A percentile compares a stretch with the other conserved stretches of the same genome.
These are phyloP conservation scores for Trypanosoma grayi DNA, from an alignment of 208 protist species.

Conservation along the genomic window DNA sequence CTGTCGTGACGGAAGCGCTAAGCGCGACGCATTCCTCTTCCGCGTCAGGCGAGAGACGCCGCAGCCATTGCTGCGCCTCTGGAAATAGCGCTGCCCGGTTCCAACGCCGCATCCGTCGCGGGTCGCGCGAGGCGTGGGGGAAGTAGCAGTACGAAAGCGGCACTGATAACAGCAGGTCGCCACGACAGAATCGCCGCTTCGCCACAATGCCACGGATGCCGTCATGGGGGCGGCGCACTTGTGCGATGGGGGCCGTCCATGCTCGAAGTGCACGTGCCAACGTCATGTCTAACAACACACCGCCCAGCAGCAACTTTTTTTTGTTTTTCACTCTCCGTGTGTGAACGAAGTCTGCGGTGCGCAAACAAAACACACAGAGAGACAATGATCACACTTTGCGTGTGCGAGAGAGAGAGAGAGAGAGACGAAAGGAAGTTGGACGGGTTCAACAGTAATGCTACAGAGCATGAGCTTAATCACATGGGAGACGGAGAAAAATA, in stretches of 20 bases:
- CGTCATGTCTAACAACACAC: conserved; percentile 16
- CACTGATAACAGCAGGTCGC: conserved; percentile 49
- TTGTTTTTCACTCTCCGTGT: neutral
- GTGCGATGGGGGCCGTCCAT: conserved; percentile 28
- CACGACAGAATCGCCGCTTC: conserved; percentile 24
- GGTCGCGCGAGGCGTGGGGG: conserved; percentile 27
- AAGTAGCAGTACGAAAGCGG: conserved; percentile 65
- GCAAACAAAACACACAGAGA: too few species aligned
- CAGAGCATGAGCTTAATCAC: too few species aligned
- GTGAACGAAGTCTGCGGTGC: too few species aligned
- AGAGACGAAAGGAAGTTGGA: too few species aligned
- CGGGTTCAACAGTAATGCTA: too few species aligned
- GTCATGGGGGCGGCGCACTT: conserved; percentile 31
- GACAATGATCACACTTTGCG: too few species aligned
- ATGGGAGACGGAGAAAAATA: conserved; percentile 15
- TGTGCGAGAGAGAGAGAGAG: too few species aligned
- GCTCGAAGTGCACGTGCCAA: conserved; percentile 20
- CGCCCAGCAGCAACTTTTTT: neutral
- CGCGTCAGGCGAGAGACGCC: conserved; percentile 42
- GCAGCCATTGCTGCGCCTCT: conserved; percentile 59
- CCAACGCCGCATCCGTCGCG: conserved; percentile 38
- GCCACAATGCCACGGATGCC: conserved; percentile 66
- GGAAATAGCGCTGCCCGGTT: conserved; percentile 63
- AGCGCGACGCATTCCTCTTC: conserved; percentile 38
- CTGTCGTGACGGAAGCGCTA: conserved; percentile 33